Conservation (phyloP, 345 rosid genomes). For the Draba incana region DNA sequence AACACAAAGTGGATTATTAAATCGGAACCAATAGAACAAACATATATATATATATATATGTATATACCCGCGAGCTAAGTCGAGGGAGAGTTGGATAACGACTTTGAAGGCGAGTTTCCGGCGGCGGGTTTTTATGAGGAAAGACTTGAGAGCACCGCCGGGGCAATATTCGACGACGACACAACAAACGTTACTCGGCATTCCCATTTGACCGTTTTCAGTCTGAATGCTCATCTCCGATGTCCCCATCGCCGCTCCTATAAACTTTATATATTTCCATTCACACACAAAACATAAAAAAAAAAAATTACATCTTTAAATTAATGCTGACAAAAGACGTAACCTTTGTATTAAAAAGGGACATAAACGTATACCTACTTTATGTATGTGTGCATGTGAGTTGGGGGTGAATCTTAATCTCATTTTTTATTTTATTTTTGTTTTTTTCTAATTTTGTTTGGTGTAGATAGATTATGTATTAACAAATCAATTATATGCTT, state of each 20-base stretch:
- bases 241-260: slow-evolving; percentile 90
- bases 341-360: slow-evolving; percentile 11
- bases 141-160: slow-evolving; percentile 89
- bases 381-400: background rate
- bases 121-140: slow-evolving; percentile 87
- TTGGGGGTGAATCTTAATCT: background rate
- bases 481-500: background rate
- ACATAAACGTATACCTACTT: slow-evolving; percentile 16
- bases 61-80: slow-evolving; percentile 89
- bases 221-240: slow-evolving; percentile 83
- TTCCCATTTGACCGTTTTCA: slow-evolving; percentile 73
- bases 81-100: slow-evolving; percentile 86
- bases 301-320: background rate
- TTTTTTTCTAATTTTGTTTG: too few relatives aligned
- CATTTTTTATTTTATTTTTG: too few relatives aligned
- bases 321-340: slow-evolving; percentile 18
- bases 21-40: background rate
- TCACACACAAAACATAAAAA: background rate
- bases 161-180: slow-evolving; percentile 95
- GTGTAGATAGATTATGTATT: background rate
- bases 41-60: background rate
- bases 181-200: slow-evolving; percentile 90
- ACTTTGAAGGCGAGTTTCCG: slow-evolving; percentile 93
- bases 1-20: too few relatives aligned
- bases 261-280: slow-evolving; percentile 51